Percentiles rank a stretch among this genome's conserved stretches.
phyloP scores from a whole-genome alignment of 202 grass and related monocot genomes.

The Hordeum pubiflorum region DNA sequence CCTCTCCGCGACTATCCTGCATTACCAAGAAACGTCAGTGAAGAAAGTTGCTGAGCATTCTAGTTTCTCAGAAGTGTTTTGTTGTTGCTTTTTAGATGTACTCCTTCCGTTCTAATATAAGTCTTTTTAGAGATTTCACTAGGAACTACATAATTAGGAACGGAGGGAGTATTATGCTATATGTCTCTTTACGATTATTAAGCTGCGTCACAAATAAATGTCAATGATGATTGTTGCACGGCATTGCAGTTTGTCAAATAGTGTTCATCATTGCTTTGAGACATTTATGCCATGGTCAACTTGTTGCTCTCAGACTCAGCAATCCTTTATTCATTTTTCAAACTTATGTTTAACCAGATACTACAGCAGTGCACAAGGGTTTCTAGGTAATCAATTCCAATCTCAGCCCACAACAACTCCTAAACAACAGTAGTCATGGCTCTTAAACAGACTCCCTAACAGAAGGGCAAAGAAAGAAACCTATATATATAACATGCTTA shows the following conservation, averaged over 20 bases:
- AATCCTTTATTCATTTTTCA: neutral
- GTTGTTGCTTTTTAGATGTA: neutral
- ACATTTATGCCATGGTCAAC: neutral
- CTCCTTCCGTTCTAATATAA: too few relatives aligned
- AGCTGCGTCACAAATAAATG: too few relatives aligned
- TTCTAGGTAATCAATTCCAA: neutral
- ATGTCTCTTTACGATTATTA: too few relatives aligned
- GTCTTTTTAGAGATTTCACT: too few relatives aligned
- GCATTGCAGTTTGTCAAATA: too few relatives aligned
- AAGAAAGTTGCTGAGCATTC: neutral
- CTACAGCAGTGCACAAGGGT: neutral
- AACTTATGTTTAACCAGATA: neutral
- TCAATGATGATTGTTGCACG: too few relatives aligned
- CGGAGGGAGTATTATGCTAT: too few relatives aligned
- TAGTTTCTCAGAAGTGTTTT: neutral
- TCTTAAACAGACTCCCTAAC: neutral
- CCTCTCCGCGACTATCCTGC: neutral
- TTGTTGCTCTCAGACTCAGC: neutral
- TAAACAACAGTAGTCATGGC: too few relatives aligned
- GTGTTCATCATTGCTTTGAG: too few relatives aligned
- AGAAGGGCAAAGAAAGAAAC: neutral
- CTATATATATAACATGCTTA: conserved; percentile 2
- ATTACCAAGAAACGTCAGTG: neutral
- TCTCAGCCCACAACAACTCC: neutral
- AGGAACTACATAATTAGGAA: too few relatives aligned